Evolutionary conservation across 768 basidiomycete species (phyloP).

Genomic region (Daedaleopsis sinensis): DNA sequence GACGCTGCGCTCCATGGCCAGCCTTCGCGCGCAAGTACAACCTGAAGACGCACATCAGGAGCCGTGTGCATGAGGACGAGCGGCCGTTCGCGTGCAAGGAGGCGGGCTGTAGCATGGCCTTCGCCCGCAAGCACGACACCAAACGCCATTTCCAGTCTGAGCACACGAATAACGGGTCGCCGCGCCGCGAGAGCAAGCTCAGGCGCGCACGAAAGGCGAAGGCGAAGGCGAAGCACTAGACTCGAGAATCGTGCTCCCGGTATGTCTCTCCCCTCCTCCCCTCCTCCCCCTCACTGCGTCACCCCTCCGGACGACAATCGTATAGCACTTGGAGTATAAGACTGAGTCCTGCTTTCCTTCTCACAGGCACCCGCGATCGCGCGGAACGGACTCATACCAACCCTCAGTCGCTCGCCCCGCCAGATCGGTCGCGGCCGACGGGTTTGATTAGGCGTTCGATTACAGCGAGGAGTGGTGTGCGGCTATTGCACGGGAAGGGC

Average conservation of each 20-base stretch:
- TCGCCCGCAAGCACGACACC: conserved; percentile 17
- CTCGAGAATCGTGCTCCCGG: not conserved
- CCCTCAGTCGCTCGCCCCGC: conserved; percentile 9
- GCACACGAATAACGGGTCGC: conserved; percentile 15
- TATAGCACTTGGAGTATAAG: too few species aligned
- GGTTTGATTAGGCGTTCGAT: conserved; percentile 10
- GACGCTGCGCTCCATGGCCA: not conserved
- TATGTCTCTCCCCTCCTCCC: not conserved
- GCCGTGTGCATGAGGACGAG: conserved; percentile 2
- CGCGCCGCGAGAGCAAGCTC: conserved; percentile 9
- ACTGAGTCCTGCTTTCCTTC: too few species aligned
- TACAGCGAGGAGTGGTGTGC: conserved; percentile 5
- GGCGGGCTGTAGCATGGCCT: not conserved
- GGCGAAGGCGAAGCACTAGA: not conserved
- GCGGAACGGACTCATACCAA: conserved; percentile 3
- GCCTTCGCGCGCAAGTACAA: conserved; percentile 10
- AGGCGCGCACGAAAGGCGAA: too few species aligned
- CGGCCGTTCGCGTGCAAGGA: conserved; percentile 3
- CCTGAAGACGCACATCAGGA: conserved; percentile 10
- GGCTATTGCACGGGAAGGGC: conserved; percentile 10
- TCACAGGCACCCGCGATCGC: conserved; percentile 14
- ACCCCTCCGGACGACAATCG: too few species aligned
- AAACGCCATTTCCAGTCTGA: conserved; percentile 3
- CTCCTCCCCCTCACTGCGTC: too few species aligned
- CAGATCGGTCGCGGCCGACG: conserved; percentile 1